Base-by-base conservation (phyloP, 768 basidiomycete genomes). In the Amanita molliuscula region DNA sequence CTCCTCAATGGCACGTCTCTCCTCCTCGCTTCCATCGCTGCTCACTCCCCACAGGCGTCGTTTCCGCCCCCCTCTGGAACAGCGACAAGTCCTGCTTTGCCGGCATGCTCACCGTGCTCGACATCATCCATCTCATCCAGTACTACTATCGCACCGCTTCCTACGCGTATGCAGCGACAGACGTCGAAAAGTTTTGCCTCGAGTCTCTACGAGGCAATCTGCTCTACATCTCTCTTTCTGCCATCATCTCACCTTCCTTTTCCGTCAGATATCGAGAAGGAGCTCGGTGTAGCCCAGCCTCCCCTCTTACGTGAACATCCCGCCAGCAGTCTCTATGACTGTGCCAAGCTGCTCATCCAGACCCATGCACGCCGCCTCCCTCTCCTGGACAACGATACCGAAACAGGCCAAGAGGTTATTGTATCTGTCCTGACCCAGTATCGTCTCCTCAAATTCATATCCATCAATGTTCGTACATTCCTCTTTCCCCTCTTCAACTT, bases 81-180 rank as follows among this genome's bases (percentile, higher is more conserved):
- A 95, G 92, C 65, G 88, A 92, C 55, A 81, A 79, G 53, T 94
- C 90, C 4, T 80, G 74, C 36, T 99, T 99, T 60, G 90, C 91
- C 7, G 96, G 96, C 53, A 98, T 99, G 95, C 86, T 99, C 61
- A 99, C 96, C 7, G 91, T 98, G n/a, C 79, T 92, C 51, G 96
- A 99, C 66, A 93, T 99, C 64, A 97, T 99, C 51, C 96, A 99
- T 64, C 81, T 99, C 56, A 98, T 99, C 56, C 96, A 99, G 60
- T 96, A 94, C 70, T 99, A 97, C 66, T 96, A 97, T 66, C 81
- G 84, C 42, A 89, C 85, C 2, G 82, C 87, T 28, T 82, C 82
- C 33, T 87, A 81, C 64, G 92, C 92, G 58, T 81, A 79, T 47
- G 94, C 92, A 4, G 79, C 84, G 0, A 78, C 83, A 9, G 93